Conservation (phyloP, 306 rosid species). For the Acacia crassicarpa region DNA sequence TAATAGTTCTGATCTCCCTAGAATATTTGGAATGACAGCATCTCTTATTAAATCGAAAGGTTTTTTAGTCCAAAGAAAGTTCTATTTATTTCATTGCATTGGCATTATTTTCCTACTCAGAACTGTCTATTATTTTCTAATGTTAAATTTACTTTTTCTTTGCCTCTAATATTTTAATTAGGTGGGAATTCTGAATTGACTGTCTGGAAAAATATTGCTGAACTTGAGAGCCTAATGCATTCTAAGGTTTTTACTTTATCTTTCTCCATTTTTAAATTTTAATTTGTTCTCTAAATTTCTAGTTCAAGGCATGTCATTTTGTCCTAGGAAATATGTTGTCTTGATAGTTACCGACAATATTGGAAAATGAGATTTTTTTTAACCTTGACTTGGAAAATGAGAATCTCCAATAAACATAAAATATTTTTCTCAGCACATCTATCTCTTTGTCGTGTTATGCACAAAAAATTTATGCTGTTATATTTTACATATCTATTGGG, state of each 20-base stretch:
- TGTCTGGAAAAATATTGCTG: conserved; percentile 47
- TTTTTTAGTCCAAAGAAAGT: conserved; percentile 20
- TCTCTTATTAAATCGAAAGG: conserved; percentile 90
- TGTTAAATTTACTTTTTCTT: conserved; percentile 21
- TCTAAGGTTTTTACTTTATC: conserved; percentile 63
- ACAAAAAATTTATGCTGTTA: no score
- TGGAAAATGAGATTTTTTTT: not conserved
- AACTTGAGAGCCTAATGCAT: conserved; percentile 67
- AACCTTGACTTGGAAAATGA: not conserved
- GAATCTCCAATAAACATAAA: not conserved
- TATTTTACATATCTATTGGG: no score
- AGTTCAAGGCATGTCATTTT: not conserved
- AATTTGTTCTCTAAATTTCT: not conserved
- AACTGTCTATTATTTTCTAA: not conserved
- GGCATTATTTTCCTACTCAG: not conserved
- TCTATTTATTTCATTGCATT: conserved; percentile 9
- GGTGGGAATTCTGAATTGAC: conserved; percentile 50
- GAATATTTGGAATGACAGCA: conserved; percentile 92
- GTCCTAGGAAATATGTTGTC: conserved; percentile 1
- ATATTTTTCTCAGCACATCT: no score
- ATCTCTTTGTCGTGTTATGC: no score
- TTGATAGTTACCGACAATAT: not conserved
- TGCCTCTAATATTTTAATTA: conserved; percentile 29
- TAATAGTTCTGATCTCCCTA: conserved; percentile 56
- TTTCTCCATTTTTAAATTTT: not conserved